A percentile compares a stretch with the other conserved stretches of the same genome.
Conservation (phyloP, 1,284 basidiomycete genomes). For the Cryptococcus maquisensis region DNA sequence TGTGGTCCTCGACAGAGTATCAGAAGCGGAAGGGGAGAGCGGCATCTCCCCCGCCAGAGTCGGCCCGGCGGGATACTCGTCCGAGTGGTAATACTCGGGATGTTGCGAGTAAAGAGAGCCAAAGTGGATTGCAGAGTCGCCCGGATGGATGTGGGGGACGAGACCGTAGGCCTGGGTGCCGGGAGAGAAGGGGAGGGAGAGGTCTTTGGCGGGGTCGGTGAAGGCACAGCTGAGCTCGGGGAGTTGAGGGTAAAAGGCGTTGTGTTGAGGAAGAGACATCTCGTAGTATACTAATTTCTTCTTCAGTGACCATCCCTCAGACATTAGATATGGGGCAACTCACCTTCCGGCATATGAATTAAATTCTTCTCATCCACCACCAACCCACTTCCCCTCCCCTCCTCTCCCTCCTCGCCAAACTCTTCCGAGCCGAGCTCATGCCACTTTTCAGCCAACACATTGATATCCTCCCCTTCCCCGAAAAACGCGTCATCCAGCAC, state of each 20-base stretch:
- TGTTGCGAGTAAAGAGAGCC: neutral
- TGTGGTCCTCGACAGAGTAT: neutral
- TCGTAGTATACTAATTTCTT: neutral
- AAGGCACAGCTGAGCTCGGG: neutral
- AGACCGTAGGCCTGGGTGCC: neutral
- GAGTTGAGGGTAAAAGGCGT: neutral
- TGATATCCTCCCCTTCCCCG: constrained; percentile 1
- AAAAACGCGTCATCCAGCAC: neutral
- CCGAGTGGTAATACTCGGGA: neutral
- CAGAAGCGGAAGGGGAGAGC: constrained; percentile 4
- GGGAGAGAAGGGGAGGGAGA: neutral
- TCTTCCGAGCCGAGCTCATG: constrained; percentile 4
- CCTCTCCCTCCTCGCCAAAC: neutral
- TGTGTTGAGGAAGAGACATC: neutral
- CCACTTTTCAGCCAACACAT: constrained; percentile 5
- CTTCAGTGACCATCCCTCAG: neutral
- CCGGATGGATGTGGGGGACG: neutral
- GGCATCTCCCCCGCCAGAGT: constrained; percentile 9
- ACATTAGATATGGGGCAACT: neutral
- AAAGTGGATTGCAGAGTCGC: neutral
- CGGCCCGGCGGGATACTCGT: constrained; percentile 5
- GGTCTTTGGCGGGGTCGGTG: neutral
- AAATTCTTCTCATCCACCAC: constrained; percentile 5
- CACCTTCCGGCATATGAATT: neutral
- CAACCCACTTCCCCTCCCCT: neutral